phyloP scores from a whole-genome alignment of 805 yeast species.

The Candida multigemmis region DNA sequence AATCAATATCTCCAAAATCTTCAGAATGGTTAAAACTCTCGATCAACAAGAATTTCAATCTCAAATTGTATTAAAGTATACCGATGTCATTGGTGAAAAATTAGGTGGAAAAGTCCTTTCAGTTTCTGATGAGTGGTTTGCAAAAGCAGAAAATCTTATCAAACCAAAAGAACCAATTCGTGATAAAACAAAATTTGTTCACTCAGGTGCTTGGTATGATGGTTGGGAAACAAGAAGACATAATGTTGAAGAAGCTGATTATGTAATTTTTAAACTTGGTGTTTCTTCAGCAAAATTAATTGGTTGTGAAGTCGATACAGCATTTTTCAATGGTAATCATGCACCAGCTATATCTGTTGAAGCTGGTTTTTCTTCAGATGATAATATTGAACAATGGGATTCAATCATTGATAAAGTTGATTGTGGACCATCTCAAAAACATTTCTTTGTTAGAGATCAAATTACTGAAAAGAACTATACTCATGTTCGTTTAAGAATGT shows the following conservation, averaged over 20 bases:
- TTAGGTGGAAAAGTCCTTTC: slow-evolving; percentile 69
- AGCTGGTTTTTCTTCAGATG: slow-evolving; percentile 38
- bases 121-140: slow-evolving; percentile 91
- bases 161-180: slow-evolving; percentile 74
- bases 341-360: slow-evolving; percentile 89
- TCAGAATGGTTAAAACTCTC: slow-evolving; percentile 9
- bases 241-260: slow-evolving; percentile 75
- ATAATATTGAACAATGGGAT: slow-evolving; percentile 49
- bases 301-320: slow-evolving; percentile 89
- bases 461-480: slow-evolving; percentile 61
- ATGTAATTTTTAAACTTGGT: slow-evolving; percentile 79
- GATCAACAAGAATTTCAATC: slow-evolving; percentile 32
- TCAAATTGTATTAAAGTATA: slow-evolving; percentile 41
- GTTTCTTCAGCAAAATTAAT: slow-evolving; percentile 71
- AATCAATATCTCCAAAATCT: too few species aligned
- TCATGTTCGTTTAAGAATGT: slow-evolving; percentile 81
- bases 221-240: slow-evolving; percentile 99
- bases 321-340: slow-evolving; percentile 90
- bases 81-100: slow-evolving; percentile 78
- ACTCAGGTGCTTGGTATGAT: slow-evolving; percentile 94
- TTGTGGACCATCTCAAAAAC: slow-evolving; percentile 87
- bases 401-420: slow-evolving; percentile 57
- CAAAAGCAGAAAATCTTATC: slow-evolving; percentile 80
- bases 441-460: slow-evolving; percentile 59
- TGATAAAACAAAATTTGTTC: slow-evolving; percentile 71